phyloP scores from a whole-genome alignment of 2,329 filamentous ascomycete genomes.

The Phaeosphaeria sp. region DNA sequence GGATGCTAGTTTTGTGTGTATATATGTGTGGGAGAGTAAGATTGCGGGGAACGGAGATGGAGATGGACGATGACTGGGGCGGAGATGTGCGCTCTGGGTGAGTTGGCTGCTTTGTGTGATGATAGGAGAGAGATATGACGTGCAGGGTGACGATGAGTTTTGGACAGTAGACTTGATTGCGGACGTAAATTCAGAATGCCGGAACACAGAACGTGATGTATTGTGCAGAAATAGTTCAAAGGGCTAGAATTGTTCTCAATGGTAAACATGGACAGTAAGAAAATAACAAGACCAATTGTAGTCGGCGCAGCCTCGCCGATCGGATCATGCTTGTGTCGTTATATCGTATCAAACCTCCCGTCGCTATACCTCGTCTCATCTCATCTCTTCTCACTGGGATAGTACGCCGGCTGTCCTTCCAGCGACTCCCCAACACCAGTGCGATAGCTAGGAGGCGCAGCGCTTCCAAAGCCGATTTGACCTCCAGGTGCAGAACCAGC shows the following conservation, averaged over 20 bases:
- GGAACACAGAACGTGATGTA: too few relatives aligned
- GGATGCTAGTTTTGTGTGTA: not conserved
- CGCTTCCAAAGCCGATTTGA: constrained; percentile 46
- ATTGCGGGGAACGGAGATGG: not conserved
- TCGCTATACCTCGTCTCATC: not conserved
- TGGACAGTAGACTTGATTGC: too few relatives aligned
- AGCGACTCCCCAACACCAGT: constrained; percentile 47
- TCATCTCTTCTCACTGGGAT: constrained; percentile 43
- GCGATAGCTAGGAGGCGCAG: constrained; percentile 42
- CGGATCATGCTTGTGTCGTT: not conserved
- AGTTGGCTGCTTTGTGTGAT: too few relatives aligned
- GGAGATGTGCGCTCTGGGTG: not conserved
- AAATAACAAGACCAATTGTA: not conserved
- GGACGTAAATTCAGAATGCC: too few relatives aligned
- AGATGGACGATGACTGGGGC: not conserved
- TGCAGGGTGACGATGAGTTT: too few relatives aligned
- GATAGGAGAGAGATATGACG: too few relatives aligned
- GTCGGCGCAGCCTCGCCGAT: too few relatives aligned
- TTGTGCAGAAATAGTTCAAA: too few relatives aligned
- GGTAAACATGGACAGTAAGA: not conserved
- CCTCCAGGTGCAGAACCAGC: constrained; percentile 31
- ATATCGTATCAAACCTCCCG: not conserved
- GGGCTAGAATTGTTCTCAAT: too few relatives aligned
- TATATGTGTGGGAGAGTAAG: not conserved
- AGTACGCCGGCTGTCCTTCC: constrained; percentile 43